A percentile compares a stretch with the other conserved stretches of the same genome.
phyloP scores from a whole-genome alignment of 2,329 filamentous ascomycete genomes.

The Botrytis paeoniae region DNA sequence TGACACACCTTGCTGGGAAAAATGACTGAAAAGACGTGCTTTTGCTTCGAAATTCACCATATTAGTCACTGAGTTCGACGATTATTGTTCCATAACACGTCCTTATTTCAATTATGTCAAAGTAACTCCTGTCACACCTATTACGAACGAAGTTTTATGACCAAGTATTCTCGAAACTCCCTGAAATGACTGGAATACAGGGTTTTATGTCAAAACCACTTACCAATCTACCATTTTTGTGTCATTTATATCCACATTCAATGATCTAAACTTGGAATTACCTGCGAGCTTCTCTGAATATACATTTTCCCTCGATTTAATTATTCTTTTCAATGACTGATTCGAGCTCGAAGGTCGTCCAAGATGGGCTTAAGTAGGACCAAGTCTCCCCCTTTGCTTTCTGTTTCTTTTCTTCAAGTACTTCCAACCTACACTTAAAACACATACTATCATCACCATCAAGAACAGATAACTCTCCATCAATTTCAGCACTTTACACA shows the following conservation, averaged over 20 bases:
- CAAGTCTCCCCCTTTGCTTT: no score
- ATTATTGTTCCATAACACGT: neutral
- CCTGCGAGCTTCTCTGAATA: no score
- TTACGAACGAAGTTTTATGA: accelerated
- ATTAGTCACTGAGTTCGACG: neutral
- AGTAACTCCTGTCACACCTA: accelerated
- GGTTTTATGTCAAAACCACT: neutral
- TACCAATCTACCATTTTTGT: accelerated
- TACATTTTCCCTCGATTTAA: no score
- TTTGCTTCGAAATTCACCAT: neutral
- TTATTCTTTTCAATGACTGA: no score
- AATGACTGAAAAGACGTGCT: neutral
- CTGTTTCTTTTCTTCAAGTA: no score
- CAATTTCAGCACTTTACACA: no score
- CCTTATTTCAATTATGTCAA: neutral
- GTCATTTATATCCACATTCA: neutral
- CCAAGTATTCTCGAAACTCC: accelerated
- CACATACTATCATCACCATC: no score
- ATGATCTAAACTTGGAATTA: no score
- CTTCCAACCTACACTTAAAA: no score
- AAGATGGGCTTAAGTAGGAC: no score
- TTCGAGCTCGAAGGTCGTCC: no score
- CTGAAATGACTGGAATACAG: neutral
- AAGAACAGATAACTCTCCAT: no score
- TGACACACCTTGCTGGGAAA: neutral